Base-by-base conservation (phyloP, 2,329 filamentous ascomycete species). In the Xylaria sp. region DNA sequence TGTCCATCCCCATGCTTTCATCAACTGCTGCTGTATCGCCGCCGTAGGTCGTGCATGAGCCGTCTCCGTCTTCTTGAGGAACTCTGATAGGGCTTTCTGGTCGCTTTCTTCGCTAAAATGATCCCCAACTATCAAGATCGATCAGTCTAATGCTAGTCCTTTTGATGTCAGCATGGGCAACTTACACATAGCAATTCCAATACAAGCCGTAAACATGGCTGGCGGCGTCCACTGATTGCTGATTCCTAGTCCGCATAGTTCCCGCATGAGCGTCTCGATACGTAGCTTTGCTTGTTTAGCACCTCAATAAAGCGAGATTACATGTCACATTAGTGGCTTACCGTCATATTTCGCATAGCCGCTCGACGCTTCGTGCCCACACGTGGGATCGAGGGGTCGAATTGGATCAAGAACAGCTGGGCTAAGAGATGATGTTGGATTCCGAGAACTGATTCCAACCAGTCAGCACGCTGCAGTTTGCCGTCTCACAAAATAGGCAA, bases 381-480 rank as follows among this genome's bases (percentile, higher is more conserved):
- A 43, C 78, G 78, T 0, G 84, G 84, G 2, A 83, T 75, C 7
- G 75, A 81, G 0, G 84, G 85, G 68, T 88, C 82, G 64, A 86
- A 85, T 21, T 83, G 83, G 17, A 80, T 76, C 1, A 89, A 78
- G 33, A 89, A 80, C 5, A 88, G 80, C 42, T 81, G 78, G 0
- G 85, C 84, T 2, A 89, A 78, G 59, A 87, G 82, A 67, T 86
- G 82, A 71, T 89, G 86, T 56, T 87, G 86, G 15, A 86, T 77
- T 0, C 86, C 87, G 8, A 86, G 84, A 4, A 87, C 84, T 84
- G 47, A 60, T 11, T 11, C 31, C 38, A 12, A 51, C 52, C 17
- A 43, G 61, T 57, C 15, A 60, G 52, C 46, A 43, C n/a, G 14
- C 15, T 42, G 25, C n/a, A 28, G 19, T 17, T 33, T 25, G 40